Evolutionary conservation across 768 basidiomycete species (phyloP), one percentile per base, ranked within the genome.

Genomic region (Hygrophorus pudorinus): DNA sequence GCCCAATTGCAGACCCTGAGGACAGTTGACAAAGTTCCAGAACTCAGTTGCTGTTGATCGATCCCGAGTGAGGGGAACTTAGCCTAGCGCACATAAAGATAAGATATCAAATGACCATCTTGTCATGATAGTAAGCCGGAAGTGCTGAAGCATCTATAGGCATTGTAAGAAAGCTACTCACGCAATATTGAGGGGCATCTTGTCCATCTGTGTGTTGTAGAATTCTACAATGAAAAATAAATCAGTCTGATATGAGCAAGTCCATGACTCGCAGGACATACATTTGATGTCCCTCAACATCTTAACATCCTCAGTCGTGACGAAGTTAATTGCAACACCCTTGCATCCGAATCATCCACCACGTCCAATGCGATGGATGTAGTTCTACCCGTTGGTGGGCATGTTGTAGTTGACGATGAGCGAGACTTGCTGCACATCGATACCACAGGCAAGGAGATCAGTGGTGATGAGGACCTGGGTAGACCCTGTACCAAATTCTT

Each of bases 391-490:
- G n/a, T n/a, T n/a, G n/a, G n/a, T n/a, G n/a, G n/a, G n/a, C n/a
- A n/a, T n/a, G n/a, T n/a, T n/a, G n/a, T n/a, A n/a, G n/a, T n/a
- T n/a, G n/a, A n/a, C n/a, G n/a, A n/a, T n/a, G n/a, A n/a, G n/a
- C n/a, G n/a, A n/a, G n/a, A n/a, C n/a, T n/a, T n/a, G n/a, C n/a
- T n/a, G n/a, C n/a, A n/a, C 94, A 57, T 99, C 94, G 63, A 99
- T 91, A 50, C 94, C 94, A 56, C 94, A 89, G 47, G 94, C 94
- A 57, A 97, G 77, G 51, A 97, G 75, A 70, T 97, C 93, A 56
- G 94, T 98, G 52, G 94, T 94, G 74, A 98, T 97, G 58, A 98
- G 73, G 48, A 98, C 93, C 64, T 93, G 91, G 53, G 91, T 93
- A 36, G 91, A 89, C 39, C 94, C 94, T 49, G 91, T 91, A 53